Evolutionary conservation across 768 basidiomycete species (phyloP), one percentile per base, ranked within the genome.

Genomic region (Coprinopsis cinerea): DNA sequence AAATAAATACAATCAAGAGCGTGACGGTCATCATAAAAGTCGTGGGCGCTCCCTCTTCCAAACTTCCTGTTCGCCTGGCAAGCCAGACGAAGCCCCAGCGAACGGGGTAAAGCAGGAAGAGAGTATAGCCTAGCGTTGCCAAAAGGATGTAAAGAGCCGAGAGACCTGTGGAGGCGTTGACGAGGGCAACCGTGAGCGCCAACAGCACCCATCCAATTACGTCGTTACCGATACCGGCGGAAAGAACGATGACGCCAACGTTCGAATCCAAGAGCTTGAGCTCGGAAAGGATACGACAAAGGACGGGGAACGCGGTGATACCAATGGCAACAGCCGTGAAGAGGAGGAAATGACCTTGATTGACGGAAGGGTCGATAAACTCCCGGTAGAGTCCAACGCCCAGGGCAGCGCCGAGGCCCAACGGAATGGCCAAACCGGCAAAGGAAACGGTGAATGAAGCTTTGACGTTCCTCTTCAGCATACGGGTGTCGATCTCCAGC

Each of bases 241-340:
- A 81, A 5, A 96, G 76, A 0, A 82, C 81, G 32, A 92, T 80
- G 0, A 87, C 74, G 1, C 92, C 92, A n/a, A 96, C 90, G 17
- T 78, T 78, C 20, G 88, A 92, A 40, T 89, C 83, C 43, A 94
- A 74, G 2, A 96, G 78, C 60, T 86, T 85, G 54, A 85, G 73
- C 55, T 89, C 88, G 1, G 85, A 85, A 20, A 95, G 75, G 60
- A 92, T 94, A 63, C 91, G 78, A 67, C 86, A 88, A 2, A 90
- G 75, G 3, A 90, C 86, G 0, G 87, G 86, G 68, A 90, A 90
- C 0, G 86, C 86, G 2, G 86, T 88, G 62, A 88, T 88, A 2
- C 86, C 81, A 56, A 88, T 75, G 1, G 90, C 87, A 4, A 91
- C 88, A 20, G 87, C 89, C 47, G 82, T 77, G 68, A 95, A 95